Evolutionary conservation across 2,329 filamentous ascomycete species (phyloP).

Genomic region (Colletotrichum filicis): DNA sequence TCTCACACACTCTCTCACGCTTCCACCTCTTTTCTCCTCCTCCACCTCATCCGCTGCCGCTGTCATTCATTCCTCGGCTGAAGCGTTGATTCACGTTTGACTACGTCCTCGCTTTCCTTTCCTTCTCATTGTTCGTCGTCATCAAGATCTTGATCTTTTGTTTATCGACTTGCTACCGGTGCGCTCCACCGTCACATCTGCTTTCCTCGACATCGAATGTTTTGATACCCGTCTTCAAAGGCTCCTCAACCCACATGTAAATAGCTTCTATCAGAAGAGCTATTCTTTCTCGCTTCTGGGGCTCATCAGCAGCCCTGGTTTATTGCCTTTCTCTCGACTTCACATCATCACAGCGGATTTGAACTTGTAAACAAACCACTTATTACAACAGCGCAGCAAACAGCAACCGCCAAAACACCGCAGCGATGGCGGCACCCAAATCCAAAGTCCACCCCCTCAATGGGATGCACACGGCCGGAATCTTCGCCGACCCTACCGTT

Average conservation of each 20-base stretch:
- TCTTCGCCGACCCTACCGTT: constrained; percentile 92
- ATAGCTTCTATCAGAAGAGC: not conserved
- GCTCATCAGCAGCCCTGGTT: constrained; percentile 2
- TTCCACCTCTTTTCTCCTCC: constrained; percentile 4
- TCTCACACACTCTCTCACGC: constrained; percentile 1
- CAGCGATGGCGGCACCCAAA: constrained; percentile 61
- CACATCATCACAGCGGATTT: constrained; percentile 3
- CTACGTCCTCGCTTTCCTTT: constrained; percentile 13
- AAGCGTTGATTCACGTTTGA: constrained; percentile 16
- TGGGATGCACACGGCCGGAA: constrained; percentile 85
- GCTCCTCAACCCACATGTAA: not conserved
- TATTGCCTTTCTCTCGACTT: not conserved
- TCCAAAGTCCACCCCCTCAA: constrained; percentile 66
- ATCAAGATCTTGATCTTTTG: constrained; percentile 7
- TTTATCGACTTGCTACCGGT: constrained; percentile 1
- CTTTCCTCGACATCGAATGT: constrained; percentile 10
- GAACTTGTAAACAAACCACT: constrained; percentile 7
- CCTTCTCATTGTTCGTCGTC: constrained; percentile 17
- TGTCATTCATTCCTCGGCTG: constrained; percentile 31
- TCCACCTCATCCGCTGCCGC: constrained; percentile 11
- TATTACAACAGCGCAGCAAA: not conserved
- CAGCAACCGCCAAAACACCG: constrained; percentile 19
- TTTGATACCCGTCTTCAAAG: constrained; percentile 23
- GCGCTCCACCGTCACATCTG: constrained; percentile 1
- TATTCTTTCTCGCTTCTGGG: not conserved